These are phyloP conservation scores for Phytophthora macrochlamydospora DNA, from an alignment of 352 stramenopile genomes.

Conservation along the genomic window DNA sequence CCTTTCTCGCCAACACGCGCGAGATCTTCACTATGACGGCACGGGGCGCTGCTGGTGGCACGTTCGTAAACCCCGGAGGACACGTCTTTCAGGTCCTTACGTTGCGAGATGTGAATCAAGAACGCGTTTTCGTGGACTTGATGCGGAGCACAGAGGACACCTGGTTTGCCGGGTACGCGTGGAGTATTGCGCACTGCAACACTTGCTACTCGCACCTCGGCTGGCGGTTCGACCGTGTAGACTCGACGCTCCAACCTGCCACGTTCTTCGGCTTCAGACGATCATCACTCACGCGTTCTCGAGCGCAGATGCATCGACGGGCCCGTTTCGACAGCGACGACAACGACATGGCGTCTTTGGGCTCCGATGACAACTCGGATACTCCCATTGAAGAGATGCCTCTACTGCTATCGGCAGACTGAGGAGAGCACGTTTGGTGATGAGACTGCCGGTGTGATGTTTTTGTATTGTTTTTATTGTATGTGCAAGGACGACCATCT, in stretches of 20 bases:
- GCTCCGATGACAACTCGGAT: slow-evolving; percentile 22
- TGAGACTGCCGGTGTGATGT: slow-evolving; percentile 18
- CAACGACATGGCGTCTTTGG: slow-evolving; percentile 28
- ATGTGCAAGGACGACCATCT: slow-evolving; percentile 12
- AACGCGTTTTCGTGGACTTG: slow-evolving; percentile 53
- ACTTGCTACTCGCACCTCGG: slow-evolving; percentile 74
- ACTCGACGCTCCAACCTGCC: slow-evolving; percentile 29
- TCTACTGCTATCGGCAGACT: slow-evolving; percentile 22
- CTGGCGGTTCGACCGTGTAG: slow-evolving; percentile 72
- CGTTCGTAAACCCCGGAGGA: slow-evolving; percentile 83
- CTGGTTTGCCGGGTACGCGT: slow-evolving; percentile 83
- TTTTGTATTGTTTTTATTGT: slow-evolving; percentile 31
- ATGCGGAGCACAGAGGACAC: slow-evolving; percentile 61
- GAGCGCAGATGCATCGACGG: slow-evolving; percentile 13
- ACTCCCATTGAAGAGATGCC: slow-evolving; percentile 28
- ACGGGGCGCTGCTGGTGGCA: slow-evolving; percentile 57
- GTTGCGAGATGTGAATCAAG: slow-evolving; percentile 51
- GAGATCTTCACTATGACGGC: slow-evolving; percentile 83
- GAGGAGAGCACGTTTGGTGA: neutral
- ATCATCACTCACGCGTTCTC: slow-evolving; percentile 44
- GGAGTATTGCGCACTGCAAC: slow-evolving; percentile 80
- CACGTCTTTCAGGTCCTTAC: slow-evolving; percentile 86
- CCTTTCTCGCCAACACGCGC: slow-evolving; percentile 64
- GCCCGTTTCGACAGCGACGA: slow-evolving; percentile 27
- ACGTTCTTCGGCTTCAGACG: slow-evolving; percentile 79